phyloP scores from a whole-genome alignment of 225 moss, liverwort and hornwort genomes.

The Takakia lepidozioides region DNA sequence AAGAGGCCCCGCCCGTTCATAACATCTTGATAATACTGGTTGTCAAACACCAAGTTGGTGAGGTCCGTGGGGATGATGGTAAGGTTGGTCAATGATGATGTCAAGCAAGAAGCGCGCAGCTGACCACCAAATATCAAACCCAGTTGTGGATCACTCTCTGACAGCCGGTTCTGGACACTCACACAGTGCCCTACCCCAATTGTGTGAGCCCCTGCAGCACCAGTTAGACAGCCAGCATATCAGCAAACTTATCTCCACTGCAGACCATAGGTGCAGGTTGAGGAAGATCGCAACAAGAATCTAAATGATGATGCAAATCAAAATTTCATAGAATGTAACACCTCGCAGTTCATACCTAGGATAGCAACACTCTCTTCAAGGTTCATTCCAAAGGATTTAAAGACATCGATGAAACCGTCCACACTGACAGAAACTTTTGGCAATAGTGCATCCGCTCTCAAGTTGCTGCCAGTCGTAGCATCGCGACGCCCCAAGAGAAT shows the following conservation, averaged over 20 bases:
- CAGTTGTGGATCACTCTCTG: slow-evolving; percentile 23
- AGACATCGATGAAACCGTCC: slow-evolving; percentile 9
- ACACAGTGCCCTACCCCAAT: slow-evolving; percentile 28
- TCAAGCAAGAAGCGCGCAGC: slow-evolving; percentile 17
- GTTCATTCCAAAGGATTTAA: slow-evolving; percentile 20
- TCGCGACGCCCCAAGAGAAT: slow-evolving; percentile 25
- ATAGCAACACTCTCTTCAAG: slow-evolving; percentile 30
- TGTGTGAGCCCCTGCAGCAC: slow-evolving; percentile 51
- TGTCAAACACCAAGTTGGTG: slow-evolving; percentile 37
- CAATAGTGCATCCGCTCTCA: slow-evolving; percentile 13
- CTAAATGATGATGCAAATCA: too few species aligned
- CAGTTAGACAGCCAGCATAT: too few species aligned
- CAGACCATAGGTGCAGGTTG: too few species aligned
- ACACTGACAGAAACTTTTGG: slow-evolving; percentile 21
- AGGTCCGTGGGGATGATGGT: slow-evolving; percentile 25
- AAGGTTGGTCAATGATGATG: slow-evolving; percentile 1
- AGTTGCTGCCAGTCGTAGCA: slow-evolving; percentile 14
- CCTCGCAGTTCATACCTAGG: slow-evolving; percentile 8
- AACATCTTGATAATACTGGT: slow-evolving; percentile 31
- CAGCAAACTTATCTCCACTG: too few species aligned
- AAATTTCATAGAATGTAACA: background rate
- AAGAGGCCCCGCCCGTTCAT: slow-evolving; percentile 25
- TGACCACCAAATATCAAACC: slow-evolving; percentile 11
- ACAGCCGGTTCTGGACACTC: slow-evolving; percentile 25
- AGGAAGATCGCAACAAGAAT: too few species aligned